A percentile compares a stretch with the other conserved stretches of the same genome.
Conservation (phyloP, 257 asterid genomes). For the Jaltomata sinuosa region DNA sequence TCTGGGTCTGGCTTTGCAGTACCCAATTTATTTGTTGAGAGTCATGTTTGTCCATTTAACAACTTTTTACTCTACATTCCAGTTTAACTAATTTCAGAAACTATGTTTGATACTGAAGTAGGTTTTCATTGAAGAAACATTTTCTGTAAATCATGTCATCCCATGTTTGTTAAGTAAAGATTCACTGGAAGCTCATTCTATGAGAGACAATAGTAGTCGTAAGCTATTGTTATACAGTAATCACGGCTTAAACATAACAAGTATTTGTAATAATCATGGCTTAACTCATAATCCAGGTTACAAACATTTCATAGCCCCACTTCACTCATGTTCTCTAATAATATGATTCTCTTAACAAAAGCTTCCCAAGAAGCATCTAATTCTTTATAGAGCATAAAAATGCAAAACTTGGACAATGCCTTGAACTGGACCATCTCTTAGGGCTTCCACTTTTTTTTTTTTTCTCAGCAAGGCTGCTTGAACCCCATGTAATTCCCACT, state of each 20-base stretch:
- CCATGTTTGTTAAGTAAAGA: neutral
- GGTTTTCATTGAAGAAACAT: neutral
- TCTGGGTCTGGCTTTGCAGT: neutral
- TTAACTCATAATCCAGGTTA: neutral
- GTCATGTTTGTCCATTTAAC: neutral
- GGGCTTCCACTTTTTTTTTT: neutral
- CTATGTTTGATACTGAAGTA: neutral
- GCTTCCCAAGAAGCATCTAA: neutral
- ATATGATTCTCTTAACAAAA: neutral
- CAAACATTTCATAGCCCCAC: neutral
- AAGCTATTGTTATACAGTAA: neutral
- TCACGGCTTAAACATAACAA: neutral
- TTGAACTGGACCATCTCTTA: neutral
- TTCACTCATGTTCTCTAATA: neutral
- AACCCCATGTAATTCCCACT: slow-evolving; percentile 77
- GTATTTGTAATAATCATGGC: neutral
- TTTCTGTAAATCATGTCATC: neutral
- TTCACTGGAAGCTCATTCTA: neutral
- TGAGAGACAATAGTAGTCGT: neutral
- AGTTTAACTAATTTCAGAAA: neutral
- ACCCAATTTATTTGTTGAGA: neutral
- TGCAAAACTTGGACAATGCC: neutral
- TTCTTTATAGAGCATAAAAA: neutral
- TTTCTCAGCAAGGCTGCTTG: slow-evolving; percentile 53
- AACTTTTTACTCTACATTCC: neutral